Base-by-base conservation (phyloP, 148 eudicot genomes). In the Talinum fruticosum region DNA sequence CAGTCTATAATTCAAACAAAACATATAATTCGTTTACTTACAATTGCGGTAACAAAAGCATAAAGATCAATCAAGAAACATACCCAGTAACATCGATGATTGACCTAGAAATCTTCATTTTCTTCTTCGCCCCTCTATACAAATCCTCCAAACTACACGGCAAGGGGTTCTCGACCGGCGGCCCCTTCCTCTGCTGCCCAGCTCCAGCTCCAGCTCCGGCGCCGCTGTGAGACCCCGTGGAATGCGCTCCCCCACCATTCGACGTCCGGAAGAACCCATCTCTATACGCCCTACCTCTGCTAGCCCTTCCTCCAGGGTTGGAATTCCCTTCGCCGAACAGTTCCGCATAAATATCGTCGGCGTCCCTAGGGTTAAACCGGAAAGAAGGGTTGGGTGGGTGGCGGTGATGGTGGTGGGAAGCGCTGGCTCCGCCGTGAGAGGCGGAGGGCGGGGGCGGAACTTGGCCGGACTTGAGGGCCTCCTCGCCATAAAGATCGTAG, bases 401-500 rank as follows among this genome's bases (percentile, higher is more conserved):
- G 45, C 69, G 88, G 49, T 84, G 79, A 0, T 87, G 89, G 47
- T 88, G 88, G 66, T 78, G 86, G 23, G 81, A 73, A 2, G 64
- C 36, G 10, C 69, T 35, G 21, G 82, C 78, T 49, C 83, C 71
- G 3, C 88, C 82, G 41, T 87, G 84, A 28, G 86, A 8, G 13
- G 89, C 82, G 71, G 89, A 83, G 6, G 92, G 93, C 6, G 90
- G 92, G 2, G 92, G 89, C 0, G 93, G 97, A 19, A 86, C 87
- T 66, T 88, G 91, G 10, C 95, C 93, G 19, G 97, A 89, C 62
- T 94, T 94, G 35, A 92, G 82, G 0, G 89, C 97, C 49, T 94
- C 98, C 73, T 94, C 97, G 33, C 98, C 98, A 76, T 92, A 94
- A 29, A 85, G 85, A 79, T 94, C 98, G 82, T 94, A 94, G 94